phyloP scores from a whole-genome alignment of 2,329 filamentous ascomycete species.

The Eutypa lata region DNA sequence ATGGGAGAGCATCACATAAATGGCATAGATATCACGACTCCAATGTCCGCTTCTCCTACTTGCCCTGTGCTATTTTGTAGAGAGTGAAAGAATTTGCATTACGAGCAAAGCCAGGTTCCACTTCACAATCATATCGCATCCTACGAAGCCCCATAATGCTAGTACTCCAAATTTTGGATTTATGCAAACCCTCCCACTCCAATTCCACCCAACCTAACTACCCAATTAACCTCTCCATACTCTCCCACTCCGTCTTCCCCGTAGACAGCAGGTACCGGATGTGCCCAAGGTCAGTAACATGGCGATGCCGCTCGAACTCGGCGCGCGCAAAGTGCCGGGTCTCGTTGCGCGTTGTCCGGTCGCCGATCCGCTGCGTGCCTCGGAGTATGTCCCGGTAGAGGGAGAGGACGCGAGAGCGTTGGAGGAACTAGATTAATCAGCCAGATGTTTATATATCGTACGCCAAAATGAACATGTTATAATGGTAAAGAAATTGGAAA shows the following conservation, averaged over 20 bases:
- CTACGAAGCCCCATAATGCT: too few species aligned
- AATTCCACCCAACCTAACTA: constrained; percentile 34
- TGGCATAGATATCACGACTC: background rate
- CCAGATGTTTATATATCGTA: background rate
- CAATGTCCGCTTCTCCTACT: background rate
- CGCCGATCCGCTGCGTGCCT: constrained; percentile 48
- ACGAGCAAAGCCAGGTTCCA: too few species aligned
- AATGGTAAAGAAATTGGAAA: background rate
- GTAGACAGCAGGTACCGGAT: constrained; percentile 62
- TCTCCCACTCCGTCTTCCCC: constrained; percentile 64
- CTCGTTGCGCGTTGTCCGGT: constrained; percentile 51
- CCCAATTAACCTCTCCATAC: constrained; percentile 56
- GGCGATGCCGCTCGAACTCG: constrained; percentile 59
- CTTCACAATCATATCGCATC: too few species aligned
- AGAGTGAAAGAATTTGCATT: too few species aligned
- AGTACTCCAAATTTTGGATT: too few species aligned
- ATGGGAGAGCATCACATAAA: background rate
- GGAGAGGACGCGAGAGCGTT: constrained; percentile 51
- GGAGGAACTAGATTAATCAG: too few species aligned
- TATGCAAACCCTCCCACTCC: background rate
- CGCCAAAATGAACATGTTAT: too few species aligned
- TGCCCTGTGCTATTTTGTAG: too few species aligned
- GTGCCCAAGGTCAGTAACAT: constrained; percentile 54
- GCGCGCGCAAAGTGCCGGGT: constrained; percentile 54
- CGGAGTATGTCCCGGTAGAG: constrained; percentile 59